phyloP scores from a whole-genome alignment of 441 rosid species.

The Omphalea diandra region DNA sequence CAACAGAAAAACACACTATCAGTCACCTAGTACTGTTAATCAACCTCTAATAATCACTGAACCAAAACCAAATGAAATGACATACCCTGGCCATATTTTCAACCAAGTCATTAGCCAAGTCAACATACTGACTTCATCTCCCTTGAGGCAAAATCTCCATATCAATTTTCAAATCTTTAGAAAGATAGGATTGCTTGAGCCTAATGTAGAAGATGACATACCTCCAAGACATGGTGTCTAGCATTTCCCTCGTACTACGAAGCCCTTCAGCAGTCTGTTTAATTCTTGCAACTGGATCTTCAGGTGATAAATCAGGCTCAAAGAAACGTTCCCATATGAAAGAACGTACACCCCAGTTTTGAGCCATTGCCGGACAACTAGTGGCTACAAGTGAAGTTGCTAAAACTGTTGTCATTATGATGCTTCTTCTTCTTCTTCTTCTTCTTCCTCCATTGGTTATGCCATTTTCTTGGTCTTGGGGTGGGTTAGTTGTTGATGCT shows the following conservation, averaged over 20 bases:
- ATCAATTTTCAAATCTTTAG: constrained; percentile 77
- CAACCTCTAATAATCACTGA: no score
- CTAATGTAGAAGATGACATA: constrained; percentile 82
- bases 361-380: constrained; percentile 46
- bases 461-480: constrained; percentile 7
- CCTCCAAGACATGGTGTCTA: constrained; percentile 95
- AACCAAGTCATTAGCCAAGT: constrained; percentile 65
- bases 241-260: constrained; percentile 74
- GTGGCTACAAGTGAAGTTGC: constrained; percentile 4
- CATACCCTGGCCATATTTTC: constrained; percentile 77
- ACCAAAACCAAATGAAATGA: no score
- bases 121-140: constrained; percentile 51
- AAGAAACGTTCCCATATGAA: constrained; percentile 67
- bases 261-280: constrained; percentile 86
- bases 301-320: constrained; percentile 71
- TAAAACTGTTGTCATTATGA: constrained; percentile 32
- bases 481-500: constrained; percentile 22
- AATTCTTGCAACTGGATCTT: constrained; percentile 80
- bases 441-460: neutral
- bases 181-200: constrained; percentile 68
- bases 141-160: constrained; percentile 55
- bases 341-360: constrained; percentile 88
- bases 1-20: neutral
- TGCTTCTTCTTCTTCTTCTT: constrained; percentile 43
- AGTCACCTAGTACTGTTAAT: no score